Percentiles rank a stretch among this genome's conserved stretches.
Evolutionary conservation across 306 rosid species (phyloP).

Genomic region (Abrus precatorius): DNA sequence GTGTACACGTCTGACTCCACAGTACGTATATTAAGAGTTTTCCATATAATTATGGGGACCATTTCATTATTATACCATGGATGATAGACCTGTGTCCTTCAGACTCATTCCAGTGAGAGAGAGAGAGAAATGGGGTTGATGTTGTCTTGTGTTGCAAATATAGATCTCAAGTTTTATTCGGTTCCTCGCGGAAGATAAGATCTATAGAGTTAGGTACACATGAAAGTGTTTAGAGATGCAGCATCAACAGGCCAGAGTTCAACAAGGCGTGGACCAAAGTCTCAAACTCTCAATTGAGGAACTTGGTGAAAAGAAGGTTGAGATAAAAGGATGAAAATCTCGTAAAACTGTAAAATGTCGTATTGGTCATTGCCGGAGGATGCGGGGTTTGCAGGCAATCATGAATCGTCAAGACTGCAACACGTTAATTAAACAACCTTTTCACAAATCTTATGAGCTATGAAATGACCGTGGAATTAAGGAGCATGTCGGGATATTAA

Average conservation of each 20-base stretch:
- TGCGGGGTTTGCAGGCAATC: not conserved
- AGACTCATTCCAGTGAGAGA: not conserved
- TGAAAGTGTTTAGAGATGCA: too few species aligned
- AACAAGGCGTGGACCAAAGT: not conserved
- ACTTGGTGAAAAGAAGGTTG: not conserved
- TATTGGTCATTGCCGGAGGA: not conserved
- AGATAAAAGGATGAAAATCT: not conserved
- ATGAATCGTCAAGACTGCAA: constrained; percentile 5
- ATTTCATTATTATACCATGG: constrained; percentile 35
- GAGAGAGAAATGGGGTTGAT: too few species aligned
- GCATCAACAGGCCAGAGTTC: not conserved
- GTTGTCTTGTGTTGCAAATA: not conserved
- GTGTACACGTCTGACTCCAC: not conserved
- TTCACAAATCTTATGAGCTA: not conserved
- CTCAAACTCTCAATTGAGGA: not conserved
- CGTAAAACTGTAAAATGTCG: constrained; percentile 5
- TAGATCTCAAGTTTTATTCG: not conserved
- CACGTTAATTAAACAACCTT: constrained; percentile 31
- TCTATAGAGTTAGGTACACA: too few species aligned
- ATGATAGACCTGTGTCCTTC: not conserved
- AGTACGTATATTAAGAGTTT: constrained; percentile 3
- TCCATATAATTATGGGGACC: constrained; percentile 31
- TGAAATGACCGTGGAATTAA: not conserved
- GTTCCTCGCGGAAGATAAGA: too few species aligned
- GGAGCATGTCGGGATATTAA: not conserved